These are phyloP conservation scores for Pelargonium fulgidum DNA, from an alignment of 441 rosid species.

Conservation along the genomic window DNA sequence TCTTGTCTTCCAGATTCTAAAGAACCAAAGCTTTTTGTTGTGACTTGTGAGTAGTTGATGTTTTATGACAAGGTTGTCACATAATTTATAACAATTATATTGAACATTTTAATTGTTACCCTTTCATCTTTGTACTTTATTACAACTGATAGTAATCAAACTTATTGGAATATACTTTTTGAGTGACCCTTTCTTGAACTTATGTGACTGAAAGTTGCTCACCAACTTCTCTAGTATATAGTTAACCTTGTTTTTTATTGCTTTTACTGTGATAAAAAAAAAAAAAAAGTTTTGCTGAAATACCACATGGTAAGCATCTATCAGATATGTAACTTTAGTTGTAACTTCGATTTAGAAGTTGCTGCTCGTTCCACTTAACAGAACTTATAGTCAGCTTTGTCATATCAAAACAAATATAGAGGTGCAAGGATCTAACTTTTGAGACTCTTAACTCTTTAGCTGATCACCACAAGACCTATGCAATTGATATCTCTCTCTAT, in stretches of 20 bases:
- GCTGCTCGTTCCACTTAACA: background rate
- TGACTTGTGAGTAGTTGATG: constrained; percentile 1
- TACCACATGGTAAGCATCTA: no score
- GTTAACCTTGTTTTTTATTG: background rate
- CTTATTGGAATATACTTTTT: background rate
- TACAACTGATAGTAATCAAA: background rate
- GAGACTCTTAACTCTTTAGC: background rate
- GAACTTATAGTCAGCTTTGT: no score
- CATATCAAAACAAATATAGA: background rate
- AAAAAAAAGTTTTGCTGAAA: no score
- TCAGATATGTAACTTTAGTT: no score
- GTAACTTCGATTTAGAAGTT: background rate
- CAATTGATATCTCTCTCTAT: background rate
- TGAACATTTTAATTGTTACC: background rate
- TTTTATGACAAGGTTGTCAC: background rate
- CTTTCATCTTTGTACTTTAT: background rate
- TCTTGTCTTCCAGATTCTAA: background rate
- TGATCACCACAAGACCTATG: background rate
- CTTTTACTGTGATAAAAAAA: background rate
- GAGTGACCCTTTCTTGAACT: no score
- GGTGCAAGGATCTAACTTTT: background rate
- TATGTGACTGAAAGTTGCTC: background rate
- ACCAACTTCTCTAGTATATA: background rate
- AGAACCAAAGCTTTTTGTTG: background rate
- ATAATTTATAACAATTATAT: background rate